phyloP scores from a whole-genome alignment of 78 protist species.

The Bodo saltans region DNA sequence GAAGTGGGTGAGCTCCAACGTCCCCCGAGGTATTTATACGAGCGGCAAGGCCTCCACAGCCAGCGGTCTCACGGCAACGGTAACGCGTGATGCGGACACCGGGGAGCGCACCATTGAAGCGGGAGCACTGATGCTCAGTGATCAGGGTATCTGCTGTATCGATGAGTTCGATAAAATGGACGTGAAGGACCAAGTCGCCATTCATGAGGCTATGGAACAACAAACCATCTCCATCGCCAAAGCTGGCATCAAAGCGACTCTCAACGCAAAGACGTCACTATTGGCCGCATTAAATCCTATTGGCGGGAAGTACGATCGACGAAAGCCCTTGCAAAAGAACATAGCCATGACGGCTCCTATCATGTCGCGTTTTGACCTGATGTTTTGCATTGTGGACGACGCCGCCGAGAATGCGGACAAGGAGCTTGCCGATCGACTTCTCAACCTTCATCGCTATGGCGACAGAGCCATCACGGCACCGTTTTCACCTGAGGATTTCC shows the following conservation, averaged over 20 bases:
- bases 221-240: slow-evolving; percentile 99
- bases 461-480: slow-evolving; percentile 17
- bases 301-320: slow-evolving; percentile 77
- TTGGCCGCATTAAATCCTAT: slow-evolving; percentile 95
- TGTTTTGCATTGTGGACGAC: slow-evolving; percentile 93
- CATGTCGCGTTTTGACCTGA: slow-evolving; percentile 98
- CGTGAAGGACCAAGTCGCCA: slow-evolving; percentile 88
- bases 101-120: slow-evolving; percentile 98
- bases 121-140: slow-evolving; percentile 99
- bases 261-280: slow-evolving; percentile 92
- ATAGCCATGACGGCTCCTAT: slow-evolving; percentile 89
- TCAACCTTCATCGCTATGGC: slow-evolving; percentile 75
- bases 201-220: slow-evolving; percentile 99
- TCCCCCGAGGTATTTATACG: slow-evolving; percentile 97
- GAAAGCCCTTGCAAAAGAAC: slow-evolving; percentile 68
- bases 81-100: slow-evolving; percentile 90
- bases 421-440: slow-evolving; percentile 90
- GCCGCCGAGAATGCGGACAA: slow-evolving; percentile 70
- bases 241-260: slow-evolving; percentile 97
- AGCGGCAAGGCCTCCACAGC: slow-evolving; percentile 92
- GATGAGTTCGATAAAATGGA: slow-evolving; percentile 99
- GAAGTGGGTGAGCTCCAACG: slow-evolving; percentile 78
- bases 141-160: slow-evolving; percentile 98
- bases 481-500: slow-evolving; percentile 67
- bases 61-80: slow-evolving; percentile 95